Evolutionary conservation across 805 yeast genomes (phyloP), one percentile per base, ranked within the genome.

Genomic region (Candida adriatica): DNA sequence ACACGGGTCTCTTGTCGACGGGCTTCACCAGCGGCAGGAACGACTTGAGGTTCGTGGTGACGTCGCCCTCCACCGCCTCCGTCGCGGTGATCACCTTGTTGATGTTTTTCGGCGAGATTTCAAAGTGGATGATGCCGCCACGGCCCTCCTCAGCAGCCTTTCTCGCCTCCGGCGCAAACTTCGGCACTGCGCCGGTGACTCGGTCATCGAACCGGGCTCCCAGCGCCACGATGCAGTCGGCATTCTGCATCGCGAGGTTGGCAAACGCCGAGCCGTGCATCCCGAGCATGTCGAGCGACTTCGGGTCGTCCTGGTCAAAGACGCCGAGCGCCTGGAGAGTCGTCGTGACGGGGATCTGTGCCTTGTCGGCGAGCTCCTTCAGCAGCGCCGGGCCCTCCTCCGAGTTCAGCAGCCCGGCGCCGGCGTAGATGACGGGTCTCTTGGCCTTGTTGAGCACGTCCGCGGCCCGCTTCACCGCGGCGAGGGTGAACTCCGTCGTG

Each of bases 121-220:
- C 98, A 51, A 92, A 92, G 63, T 92, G 98, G 41, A 92, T 67
- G 43, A 92, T 90, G 64, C 98, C 98, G 58, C 98, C 98, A 53
- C 88, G 76, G 29, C 75, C 73, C 61, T 86, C 88, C 35, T 65
- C 62, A 34, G 95, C 96, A 20, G 98, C 98, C 38, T 74, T 68
- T 50, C 77, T 81, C 37, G 97, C 97, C 36, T 64, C 84, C 37
- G 98, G 98, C 27, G 97, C 98, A 58, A 92, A 92, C 57, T 81
- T 82, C 40, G 82, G 44, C 34, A 92, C 68, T 51, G 74, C 74
- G 52, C 92, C 80, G 26, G 98, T 92, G 49, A 92, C 98, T 69
- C 98, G 88, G 66, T 92, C 98, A 62, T 92, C 98, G 52, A 92
- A 92, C 59, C 98, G 76, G 22, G 97, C 95, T 56, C 98, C 98